Evolutionary conservation across 352 stramenopile genomes (phyloP).

Genomic region (Sclerospora graminicola): DNA sequence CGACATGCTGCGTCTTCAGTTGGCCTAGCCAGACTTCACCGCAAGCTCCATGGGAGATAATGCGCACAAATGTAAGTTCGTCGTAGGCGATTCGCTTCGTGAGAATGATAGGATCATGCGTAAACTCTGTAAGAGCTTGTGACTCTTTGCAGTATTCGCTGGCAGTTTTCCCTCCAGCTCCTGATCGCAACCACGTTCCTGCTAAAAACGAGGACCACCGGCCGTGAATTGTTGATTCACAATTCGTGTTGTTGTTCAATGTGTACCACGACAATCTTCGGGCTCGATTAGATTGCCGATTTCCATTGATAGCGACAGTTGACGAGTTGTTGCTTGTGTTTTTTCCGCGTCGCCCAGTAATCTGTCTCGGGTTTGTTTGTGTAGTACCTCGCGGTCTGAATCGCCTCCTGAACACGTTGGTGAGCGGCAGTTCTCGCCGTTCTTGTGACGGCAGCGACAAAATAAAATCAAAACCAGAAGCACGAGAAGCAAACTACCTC

Average conservation of each 20-base stretch:
- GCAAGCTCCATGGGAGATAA: constrained; percentile 58
- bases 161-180: constrained; percentile 27
- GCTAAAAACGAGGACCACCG: constrained; percentile 18
- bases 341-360: constrained; percentile 6
- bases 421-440: background rate
- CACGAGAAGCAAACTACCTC: constrained; percentile 8
- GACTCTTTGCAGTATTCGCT: constrained; percentile 61
- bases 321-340: constrained; percentile 14
- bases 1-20: constrained; percentile 54
- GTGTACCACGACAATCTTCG: constrained; percentile 25
- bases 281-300: constrained; percentile 10
- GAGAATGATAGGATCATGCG: constrained; percentile 38
- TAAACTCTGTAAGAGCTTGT: constrained; percentile 32
- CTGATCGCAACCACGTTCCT: constrained; percentile 16
- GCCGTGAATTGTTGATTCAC: constrained; percentile 9
- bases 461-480: constrained; percentile 4
- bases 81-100: constrained; percentile 49
- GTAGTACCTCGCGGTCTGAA: background rate
- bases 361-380: no score
- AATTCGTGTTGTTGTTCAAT: constrained; percentile 18
- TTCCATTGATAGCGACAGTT: constrained; percentile 12
- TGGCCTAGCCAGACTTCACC: constrained; percentile 67
- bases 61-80: constrained; percentile 51
- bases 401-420: background rate
- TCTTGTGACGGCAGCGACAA: constrained; percentile 17